Evolutionary conservation across 192 early-diverging fungal species (phyloP).

Genomic region (Chytriomyces sp.): DNA sequence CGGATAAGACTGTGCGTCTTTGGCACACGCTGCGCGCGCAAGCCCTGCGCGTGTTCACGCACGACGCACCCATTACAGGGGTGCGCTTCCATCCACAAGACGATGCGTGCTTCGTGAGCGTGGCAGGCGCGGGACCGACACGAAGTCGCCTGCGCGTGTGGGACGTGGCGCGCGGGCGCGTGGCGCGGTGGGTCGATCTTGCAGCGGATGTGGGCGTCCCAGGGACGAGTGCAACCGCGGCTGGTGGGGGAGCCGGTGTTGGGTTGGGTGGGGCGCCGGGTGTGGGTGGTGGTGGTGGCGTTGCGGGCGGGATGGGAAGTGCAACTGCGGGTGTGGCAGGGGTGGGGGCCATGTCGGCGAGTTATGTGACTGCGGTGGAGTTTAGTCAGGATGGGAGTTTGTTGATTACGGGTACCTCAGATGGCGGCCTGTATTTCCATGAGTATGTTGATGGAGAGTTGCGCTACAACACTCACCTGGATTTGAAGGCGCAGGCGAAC

Average conservation of each 20-base stretch:
- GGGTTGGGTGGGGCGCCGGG: not conserved
- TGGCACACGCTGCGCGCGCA: conserved; percentile 76
- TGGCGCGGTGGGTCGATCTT: conserved; percentile 77
- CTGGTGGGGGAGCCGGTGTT: conserved; percentile 18
- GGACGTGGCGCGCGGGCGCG: conserved; percentile 78
- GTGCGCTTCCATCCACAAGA: conserved; percentile 84
- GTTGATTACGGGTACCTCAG: conserved; percentile 75
- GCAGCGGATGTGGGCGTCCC: conserved; percentile 47
- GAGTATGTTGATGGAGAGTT: conserved; percentile 60
- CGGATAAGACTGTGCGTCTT: conserved; percentile 76
- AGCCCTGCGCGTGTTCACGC: conserved; percentile 79
- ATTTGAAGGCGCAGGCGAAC: conserved; percentile 57
- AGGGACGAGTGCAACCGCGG: no score
- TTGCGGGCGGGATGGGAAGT: not conserved
- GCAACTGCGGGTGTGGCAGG: not conserved
- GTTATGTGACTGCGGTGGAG: conserved; percentile 76
- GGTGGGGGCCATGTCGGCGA: not conserved
- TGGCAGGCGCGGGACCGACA: conserved; percentile 52
- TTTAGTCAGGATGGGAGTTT: conserved; percentile 74
- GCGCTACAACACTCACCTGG: conserved; percentile 81
- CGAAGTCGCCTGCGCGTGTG: conserved; percentile 80
- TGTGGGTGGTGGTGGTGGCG: not conserved
- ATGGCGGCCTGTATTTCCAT: conserved; percentile 83
- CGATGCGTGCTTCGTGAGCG: conserved; percentile 78
- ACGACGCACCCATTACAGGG: conserved; percentile 76